Evolutionary conservation across 192 early-diverging fungal genomes (phyloP), one percentile per base, ranked within the genome.

Genomic region (Dispira simplex): DNA sequence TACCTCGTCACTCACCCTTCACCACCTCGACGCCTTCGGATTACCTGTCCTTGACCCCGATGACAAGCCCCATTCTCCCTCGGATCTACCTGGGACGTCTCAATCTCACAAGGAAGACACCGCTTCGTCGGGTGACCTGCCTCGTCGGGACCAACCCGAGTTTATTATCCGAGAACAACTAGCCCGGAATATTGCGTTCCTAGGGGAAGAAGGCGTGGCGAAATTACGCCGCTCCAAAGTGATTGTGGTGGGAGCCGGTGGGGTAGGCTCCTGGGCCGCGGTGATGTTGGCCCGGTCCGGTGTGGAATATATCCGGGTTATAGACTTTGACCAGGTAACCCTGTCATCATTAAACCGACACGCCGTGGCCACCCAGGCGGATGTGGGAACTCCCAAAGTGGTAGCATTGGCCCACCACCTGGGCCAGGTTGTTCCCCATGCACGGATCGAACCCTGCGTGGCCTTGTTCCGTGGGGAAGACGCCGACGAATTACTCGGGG

Each of bases 261-360:
- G 96, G 8, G 96, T 98, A 4, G 95, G 93, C 46, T 86, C 85
- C 49, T 85, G 85, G 82, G 82, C 91, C 28, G 92, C 94, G 6
- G 76, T 91, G 46, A 92, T 98, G 92, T 78, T 98, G 13, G 65
- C 92, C 59, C 79, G 94, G 51, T 85, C 90, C 16, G 96, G 95
- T 23, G 88, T 96, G 1, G 83, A 85, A 64, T 78, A 78, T 28
- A 74, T 98, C 44, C 82, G 94, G 20, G 70, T 98, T 43, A 92
- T 98, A 58, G 96, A 98, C 63, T 98, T 98, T 75, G 96, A 98
- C 74, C 93, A 97, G 73, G 94, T 98, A 16, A 90, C 93, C 1
- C 73, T 97, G 23, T 92, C 90, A 46, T 84, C 81, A n/a, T 76
- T 98, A 64, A 98, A 98, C 72, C 78, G 95, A 46, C 95, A 98